A percentile compares a stretch with the other conserved stretches of the same genome.
phyloP scores from a whole-genome alignment of 106 monocot species.

The Xerophyta viscosa region DNA sequence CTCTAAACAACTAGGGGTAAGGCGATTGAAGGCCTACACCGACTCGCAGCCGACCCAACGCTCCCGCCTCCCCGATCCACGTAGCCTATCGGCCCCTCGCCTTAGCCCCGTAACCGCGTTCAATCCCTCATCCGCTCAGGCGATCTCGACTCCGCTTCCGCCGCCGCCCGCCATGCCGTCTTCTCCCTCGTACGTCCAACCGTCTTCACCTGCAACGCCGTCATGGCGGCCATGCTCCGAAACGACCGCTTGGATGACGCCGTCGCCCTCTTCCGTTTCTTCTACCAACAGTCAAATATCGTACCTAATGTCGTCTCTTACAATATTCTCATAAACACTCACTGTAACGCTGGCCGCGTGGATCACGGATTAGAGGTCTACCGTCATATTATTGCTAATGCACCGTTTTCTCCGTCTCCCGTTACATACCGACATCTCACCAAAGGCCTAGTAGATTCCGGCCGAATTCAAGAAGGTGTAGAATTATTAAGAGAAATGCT shows the following conservation, averaged over 20 bases:
- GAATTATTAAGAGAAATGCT: slow-evolving; percentile 84
- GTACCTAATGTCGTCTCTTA: slow-evolving; percentile 74
- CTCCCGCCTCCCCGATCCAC: no score
- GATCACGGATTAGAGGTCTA: slow-evolving; percentile 86
- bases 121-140: slow-evolving; percentile 53
- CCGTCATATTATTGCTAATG: slow-evolving; percentile 46
- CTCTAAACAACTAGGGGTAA: no score
- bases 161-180: slow-evolving; percentile 85
- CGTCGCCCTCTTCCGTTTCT: slow-evolving; percentile 79
- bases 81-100: slow-evolving; percentile 60
- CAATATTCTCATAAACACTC: slow-evolving; percentile 75
- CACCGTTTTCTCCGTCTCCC: slow-evolving; percentile 55
- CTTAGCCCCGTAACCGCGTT: slow-evolving; percentile 73
- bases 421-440: slow-evolving; percentile 75
- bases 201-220: slow-evolving; percentile 83
- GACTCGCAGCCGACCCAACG: no score
- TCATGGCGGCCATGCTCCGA: slow-evolving; percentile 72
- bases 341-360: slow-evolving; percentile 69
- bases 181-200: slow-evolving; percentile 97
- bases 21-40: no score
- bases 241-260: slow-evolving; percentile 70
- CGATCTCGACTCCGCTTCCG: slow-evolving; percentile 90
- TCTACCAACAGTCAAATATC: slow-evolving; percentile 73
- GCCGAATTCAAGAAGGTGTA: slow-evolving; percentile 49
- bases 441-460: slow-evolving; percentile 63